Evolutionary conservation across 306 rosid genomes (phyloP), one percentile per base, ranked within the genome.

Genomic region (Prunus salicina): DNA sequence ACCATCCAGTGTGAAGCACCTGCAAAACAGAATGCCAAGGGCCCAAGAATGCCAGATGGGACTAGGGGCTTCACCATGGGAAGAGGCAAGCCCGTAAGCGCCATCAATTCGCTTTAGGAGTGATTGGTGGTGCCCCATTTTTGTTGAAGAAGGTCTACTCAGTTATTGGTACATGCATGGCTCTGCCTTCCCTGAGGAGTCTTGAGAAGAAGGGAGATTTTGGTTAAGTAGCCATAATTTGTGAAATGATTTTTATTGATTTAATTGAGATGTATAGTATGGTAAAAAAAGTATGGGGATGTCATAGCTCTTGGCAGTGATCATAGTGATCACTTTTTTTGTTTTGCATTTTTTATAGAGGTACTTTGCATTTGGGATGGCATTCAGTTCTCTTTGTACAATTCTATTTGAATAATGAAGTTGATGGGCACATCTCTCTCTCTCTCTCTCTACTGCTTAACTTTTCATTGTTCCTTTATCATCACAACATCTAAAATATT

Each of bases 1-100:
- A 19, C 58, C 52, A 57, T 51, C 30, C 83, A 5, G 14, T 64
- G 82, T 28, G 99, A 95, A 86, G 69, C 79, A 49, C 81, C 88
- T 27, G 27, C 88, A n/a, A 92, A 82, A 79, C 84, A 80, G 52
- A 84, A 50, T 52, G 27, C 82, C 8, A 89, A 83, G 82, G 93
- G 97, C 4, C 99, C 99, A 3, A 90, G 92, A 89, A 95, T 95
- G 99, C 97, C 99, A 3, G 97, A 95, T 66, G 99, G 99, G 15
- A 95, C 97, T 13, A 87, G 88, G 76, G 99, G 99, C 43, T 95
- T 95, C 84, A 81, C 99, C 43, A 79, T 92, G 86, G 99, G 99
- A 76, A 82, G 97, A 70, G 99, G 99, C 83, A 90, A 84, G 86
- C 89, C 93, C 24, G 10, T 85, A 27, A 86, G 46, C 64, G 20